These are phyloP conservation scores for Xylariaceae sp. DNA, from an alignment of 2,329 filamentous ascomycete genomes.

Conservation along the genomic window DNA sequence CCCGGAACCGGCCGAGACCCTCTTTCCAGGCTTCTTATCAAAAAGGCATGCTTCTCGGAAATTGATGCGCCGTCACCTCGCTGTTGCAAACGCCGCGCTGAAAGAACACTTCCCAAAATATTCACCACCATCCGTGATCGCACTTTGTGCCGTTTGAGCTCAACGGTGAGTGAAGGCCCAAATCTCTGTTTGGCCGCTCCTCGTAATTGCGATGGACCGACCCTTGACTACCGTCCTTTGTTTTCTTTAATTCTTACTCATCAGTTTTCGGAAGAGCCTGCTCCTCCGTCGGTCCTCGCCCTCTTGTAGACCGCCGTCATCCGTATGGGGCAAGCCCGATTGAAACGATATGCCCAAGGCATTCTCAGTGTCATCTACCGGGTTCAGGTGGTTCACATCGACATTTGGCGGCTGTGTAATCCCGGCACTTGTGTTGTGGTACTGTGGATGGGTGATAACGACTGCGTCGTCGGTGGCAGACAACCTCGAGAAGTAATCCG, in stretches of 20 bases:
- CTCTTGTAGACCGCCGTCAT: constrained; percentile 16
- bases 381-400: constrained; percentile 38
- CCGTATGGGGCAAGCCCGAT: constrained; percentile 14
- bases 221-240: neutral
- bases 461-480: constrained; percentile 24
- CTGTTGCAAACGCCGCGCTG: constrained; percentile 15
- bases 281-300: constrained; percentile 19
- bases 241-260: constrained; percentile 22
- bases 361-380: constrained; percentile 11
- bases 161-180: neutral
- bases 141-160: neutral
- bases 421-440: constrained; percentile 16
- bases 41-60: neutral
- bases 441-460: constrained; percentile 22
- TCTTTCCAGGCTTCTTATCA: neutral
- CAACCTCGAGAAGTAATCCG: constrained; percentile 16
- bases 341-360: constrained; percentile 17
- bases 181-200: neutral
- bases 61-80: neutral
- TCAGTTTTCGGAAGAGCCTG: constrained; percentile 28
- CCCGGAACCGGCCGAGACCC: too few relatives aligned
- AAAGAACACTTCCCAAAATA: constrained; percentile 1
- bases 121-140: neutral
- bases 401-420: constrained; percentile 34
- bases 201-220: constrained; percentile 9